Percentiles rank a stretch among this genome's conserved stretches.
phyloP scores from a whole-genome alignment of 2,329 filamentous ascomycete species.

The Pseudogymnoascus sp. region DNA sequence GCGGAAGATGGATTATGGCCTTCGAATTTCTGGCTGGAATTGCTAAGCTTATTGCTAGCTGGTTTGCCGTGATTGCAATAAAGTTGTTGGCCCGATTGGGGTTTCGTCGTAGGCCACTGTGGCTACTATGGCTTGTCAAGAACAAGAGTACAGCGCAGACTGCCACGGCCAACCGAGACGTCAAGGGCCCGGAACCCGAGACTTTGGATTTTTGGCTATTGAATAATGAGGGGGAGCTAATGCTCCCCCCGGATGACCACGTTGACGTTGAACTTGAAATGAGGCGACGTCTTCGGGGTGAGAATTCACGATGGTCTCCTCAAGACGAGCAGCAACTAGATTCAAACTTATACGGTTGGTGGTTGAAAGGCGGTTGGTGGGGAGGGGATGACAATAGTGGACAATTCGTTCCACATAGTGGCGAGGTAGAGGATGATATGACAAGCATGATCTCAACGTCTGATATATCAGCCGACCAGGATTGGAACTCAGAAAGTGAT shows the following conservation, averaged over 20 bases:
- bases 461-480: slow-evolving; percentile 18
- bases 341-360: slow-evolving; percentile 71
- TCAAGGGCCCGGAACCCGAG: slow-evolving; percentile 23
- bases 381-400: slow-evolving; percentile 73
- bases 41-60: slow-evolving; percentile 50
- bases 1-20: slow-evolving; percentile 68
- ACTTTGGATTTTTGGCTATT: slow-evolving; percentile 45
- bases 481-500: slow-evolving; percentile 39
- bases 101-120: slow-evolving; percentile 52
- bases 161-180: slow-evolving; percentile 11
- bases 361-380: slow-evolving; percentile 76
- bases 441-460: slow-evolving; percentile 68
- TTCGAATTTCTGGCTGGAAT: slow-evolving; percentile 71
- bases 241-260: slow-evolving; percentile 50
- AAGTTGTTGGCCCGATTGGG: slow-evolving; percentile 47
- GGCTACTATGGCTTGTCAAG: slow-evolving; percentile 40
- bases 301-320: slow-evolving; percentile 32
- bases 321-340: slow-evolving; percentile 60
- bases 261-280: slow-evolving; percentile 79
- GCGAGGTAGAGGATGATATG: slow-evolving; percentile 57
- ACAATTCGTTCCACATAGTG: slow-evolving; percentile 55
- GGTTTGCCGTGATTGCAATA: slow-evolving; percentile 13
- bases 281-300: slow-evolving; percentile 48
- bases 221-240: slow-evolving; percentile 42
- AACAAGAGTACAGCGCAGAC: slow-evolving; percentile 13